Evolutionary conservation across 257 asterid species (phyloP).

Genomic region (Solanum tacnaense): DNA sequence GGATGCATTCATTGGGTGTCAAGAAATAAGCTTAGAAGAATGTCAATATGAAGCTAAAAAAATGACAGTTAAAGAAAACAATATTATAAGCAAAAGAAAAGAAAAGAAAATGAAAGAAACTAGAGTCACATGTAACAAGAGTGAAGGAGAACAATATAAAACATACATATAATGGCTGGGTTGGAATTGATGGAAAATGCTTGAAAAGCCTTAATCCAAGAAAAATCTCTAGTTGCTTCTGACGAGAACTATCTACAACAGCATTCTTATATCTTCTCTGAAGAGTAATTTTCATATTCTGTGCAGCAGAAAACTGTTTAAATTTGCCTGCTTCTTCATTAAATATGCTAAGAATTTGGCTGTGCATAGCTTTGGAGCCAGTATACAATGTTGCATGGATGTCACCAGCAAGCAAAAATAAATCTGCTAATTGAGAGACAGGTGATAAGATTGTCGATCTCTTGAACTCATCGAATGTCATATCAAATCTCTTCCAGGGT

Average conservation of each 20-base stretch:
- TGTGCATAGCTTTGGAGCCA: conserved; percentile 99
- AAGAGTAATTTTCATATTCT: conserved; percentile 87
- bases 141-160: conserved; percentile 5
- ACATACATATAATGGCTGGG: conserved; percentile 73
- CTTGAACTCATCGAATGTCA: conserved; percentile 95
- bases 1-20: neutral
- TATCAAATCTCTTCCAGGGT: conserved; percentile 99
- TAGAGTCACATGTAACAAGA: neutral
- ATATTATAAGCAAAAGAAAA: neutral
- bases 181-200: conserved; percentile 80
- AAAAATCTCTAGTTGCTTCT: conserved; percentile 89
- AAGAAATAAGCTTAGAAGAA: neutral
- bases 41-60: neutral
- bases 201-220: conserved; percentile 88
- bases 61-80: neutral
- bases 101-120: neutral
- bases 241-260: conserved; percentile 94
- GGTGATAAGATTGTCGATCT: conserved; percentile 91
- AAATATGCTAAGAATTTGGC: conserved; percentile 98
- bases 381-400: conserved; percentile 91
- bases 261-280: conserved; percentile 97
- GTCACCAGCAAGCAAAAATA: conserved; percentile 87
- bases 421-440: conserved; percentile 75
- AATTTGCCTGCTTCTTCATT: conserved; percentile 89
- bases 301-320: conserved; percentile 98